Evolutionary conservation across 768 basidiomycete genomes (phyloP).

Genomic region (Psilocybe cubensis): DNA sequence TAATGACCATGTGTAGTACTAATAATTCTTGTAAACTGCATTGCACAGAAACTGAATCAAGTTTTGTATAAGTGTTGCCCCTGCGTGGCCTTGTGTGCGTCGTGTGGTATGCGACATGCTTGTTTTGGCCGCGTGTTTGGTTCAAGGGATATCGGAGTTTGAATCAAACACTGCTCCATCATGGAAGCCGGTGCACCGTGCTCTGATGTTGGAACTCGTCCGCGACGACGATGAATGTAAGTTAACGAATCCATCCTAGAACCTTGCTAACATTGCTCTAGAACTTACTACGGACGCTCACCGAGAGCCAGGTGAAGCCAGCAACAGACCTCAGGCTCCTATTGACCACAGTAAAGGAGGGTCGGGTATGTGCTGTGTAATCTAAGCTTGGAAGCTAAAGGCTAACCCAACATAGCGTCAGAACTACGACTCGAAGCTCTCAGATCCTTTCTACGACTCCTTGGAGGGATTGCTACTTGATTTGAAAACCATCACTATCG

Average conservation of each 20-base stretch:
- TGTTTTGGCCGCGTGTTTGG: too few species aligned
- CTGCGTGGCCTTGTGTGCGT: too few species aligned
- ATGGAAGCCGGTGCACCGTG: background rate
- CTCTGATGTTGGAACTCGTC: constrained; percentile 2
- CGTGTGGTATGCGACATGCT: too few species aligned
- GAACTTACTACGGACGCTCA: constrained; percentile 91
- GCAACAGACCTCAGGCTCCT: constrained; percentile 81
- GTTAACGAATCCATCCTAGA: constrained; percentile 32
- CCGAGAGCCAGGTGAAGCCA: constrained; percentile 72
- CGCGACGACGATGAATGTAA: constrained; percentile 48
- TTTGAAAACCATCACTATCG: constrained; percentile 77
- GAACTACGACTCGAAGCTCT: constrained; percentile 69
- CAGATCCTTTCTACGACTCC: constrained; percentile 93
- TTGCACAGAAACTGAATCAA: too few species aligned
- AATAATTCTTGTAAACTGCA: too few species aligned
- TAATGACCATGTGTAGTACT: too few species aligned
- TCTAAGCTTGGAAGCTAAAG: constrained; percentile 16
- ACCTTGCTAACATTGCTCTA: constrained; percentile 30
- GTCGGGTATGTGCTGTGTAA: constrained; percentile 67
- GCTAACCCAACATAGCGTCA: constrained; percentile 31
- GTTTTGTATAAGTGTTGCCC: too few species aligned
- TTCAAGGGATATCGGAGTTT: background rate
- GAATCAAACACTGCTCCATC: background rate
- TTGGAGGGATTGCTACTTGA: constrained; percentile 88
- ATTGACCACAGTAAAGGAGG: constrained; percentile 84